These are phyloP conservation scores for Mrakia blollopis DNA, from an alignment of 768 basidiomycete species.

Conservation along the genomic window DNA sequence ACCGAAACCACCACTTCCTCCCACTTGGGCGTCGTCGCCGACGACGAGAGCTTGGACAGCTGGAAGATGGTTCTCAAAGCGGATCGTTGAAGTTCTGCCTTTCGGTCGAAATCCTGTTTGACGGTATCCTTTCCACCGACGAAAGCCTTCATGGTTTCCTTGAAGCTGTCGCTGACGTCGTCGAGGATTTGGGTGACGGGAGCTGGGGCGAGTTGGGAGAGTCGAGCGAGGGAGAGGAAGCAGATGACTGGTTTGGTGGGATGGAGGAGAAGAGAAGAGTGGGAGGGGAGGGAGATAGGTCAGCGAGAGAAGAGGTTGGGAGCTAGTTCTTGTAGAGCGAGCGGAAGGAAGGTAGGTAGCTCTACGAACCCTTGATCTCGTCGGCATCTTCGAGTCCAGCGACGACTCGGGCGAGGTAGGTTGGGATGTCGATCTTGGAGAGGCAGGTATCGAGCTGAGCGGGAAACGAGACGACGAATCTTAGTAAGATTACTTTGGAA, in stretches of 20 bases:
- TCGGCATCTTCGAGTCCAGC: constrained; percentile 82
- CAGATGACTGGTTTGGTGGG: constrained; percentile 62
- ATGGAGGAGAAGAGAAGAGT: not conserved
- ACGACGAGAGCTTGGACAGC: constrained; percentile 64
- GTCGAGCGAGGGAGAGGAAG: constrained; percentile 89
- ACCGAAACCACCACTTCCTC: constrained; percentile 13
- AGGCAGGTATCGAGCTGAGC: constrained; percentile 83
- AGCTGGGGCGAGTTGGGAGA: constrained; percentile 77
- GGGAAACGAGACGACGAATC: not conserved
- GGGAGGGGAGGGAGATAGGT: no score
- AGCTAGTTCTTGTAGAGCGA: not conserved
- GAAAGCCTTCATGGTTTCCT: constrained; percentile 31
- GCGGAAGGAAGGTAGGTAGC: not conserved
- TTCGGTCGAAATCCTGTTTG: constrained; percentile 32
- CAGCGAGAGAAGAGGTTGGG: not conserved
- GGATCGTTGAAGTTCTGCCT: constrained; percentile 81
- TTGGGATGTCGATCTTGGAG: constrained; percentile 75
- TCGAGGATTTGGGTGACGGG: constrained; percentile 53
- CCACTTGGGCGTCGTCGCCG: constrained; percentile 54
- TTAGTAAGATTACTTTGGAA: constrained; percentile 53
- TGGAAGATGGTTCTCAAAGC: constrained; percentile 82
- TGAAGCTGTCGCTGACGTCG: constrained; percentile 53
- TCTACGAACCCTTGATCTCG: constrained; percentile 71
- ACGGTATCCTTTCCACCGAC: constrained; percentile 29
- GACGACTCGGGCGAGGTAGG: constrained; percentile 74